phyloP scores from a whole-genome alignment of 805 yeast species.

The Candida chilensis region DNA sequence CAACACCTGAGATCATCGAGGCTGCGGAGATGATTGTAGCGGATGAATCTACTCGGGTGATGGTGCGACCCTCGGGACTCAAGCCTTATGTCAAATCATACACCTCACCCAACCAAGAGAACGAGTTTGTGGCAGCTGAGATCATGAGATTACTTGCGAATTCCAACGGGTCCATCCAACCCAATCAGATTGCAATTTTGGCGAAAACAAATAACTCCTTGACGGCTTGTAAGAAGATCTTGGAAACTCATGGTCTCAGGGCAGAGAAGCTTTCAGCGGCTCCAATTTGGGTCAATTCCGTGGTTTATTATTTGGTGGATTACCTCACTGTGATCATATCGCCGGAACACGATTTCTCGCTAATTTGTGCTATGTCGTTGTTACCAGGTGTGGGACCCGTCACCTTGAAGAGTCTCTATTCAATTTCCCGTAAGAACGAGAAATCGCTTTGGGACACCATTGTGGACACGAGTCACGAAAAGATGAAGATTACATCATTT shows the following conservation, averaged over 20 bases:
- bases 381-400: conserved; percentile 6
- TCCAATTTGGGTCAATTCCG: conserved; percentile 42
- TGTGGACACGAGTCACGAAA: conserved; percentile 4
- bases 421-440: conserved; percentile 7
- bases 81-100: conserved; percentile 12
- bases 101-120: conserved; percentile 25
- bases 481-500: conserved; percentile 4
- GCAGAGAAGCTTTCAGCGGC: conserved; percentile 31
- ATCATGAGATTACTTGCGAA: conserved; percentile 26
- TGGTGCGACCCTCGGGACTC: conserved; percentile 8
- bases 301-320: conserved; percentile 35
- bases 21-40: conserved; percentile 22
- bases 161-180: conserved; percentile 31
- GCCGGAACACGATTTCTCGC: conserved; percentile 14
- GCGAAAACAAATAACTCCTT: conserved; percentile 44
- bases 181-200: conserved; percentile 43
- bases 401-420: conserved; percentile 6
- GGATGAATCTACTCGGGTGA: conserved; percentile 4
- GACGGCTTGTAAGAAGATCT: conserved; percentile 21
- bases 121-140: conserved; percentile 33
- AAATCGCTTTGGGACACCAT: conserved; percentile 9
- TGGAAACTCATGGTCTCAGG: conserved; percentile 31
- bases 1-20: conserved; percentile 46
- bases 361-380: conserved; percentile 12
- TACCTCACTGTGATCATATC: conserved; percentile 32